These are phyloP conservation scores for Fusarium anguioides DNA, from an alignment of 2,329 filamentous ascomycete species.

Conservation along the genomic window DNA sequence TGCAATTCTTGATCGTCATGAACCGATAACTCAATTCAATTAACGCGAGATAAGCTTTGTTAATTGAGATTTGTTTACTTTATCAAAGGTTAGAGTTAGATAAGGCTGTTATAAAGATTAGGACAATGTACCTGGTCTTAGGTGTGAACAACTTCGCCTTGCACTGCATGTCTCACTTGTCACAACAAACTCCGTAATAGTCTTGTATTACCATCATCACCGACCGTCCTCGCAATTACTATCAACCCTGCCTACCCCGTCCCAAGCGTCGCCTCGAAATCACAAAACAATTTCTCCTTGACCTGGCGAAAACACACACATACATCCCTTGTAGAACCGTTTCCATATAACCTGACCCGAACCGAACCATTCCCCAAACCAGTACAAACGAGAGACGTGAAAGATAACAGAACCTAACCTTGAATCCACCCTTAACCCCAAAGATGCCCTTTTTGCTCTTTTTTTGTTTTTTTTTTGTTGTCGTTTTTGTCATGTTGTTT, in stretches of 20 bases:
- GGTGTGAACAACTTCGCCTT: not conserved
- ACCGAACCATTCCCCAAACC: constrained; percentile 34
- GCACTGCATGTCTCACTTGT: not conserved
- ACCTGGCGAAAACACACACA: constrained; percentile 31
- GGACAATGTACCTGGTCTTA: too few species aligned
- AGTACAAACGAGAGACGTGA: constrained; percentile 34
- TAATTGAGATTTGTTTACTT: not conserved
- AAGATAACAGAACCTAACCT: constrained; percentile 19
- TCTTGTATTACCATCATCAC: constrained; percentile 27
- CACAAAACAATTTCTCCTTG: constrained; percentile 41
- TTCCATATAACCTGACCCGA: constrained; percentile 30
- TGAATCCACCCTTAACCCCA: constrained; percentile 34
- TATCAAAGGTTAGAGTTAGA: too few species aligned
- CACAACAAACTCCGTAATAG: constrained; percentile 22
- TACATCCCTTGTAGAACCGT: constrained; percentile 38
- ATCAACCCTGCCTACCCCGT: not conserved
- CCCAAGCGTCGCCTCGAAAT: constrained; percentile 11
- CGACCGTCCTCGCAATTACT: constrained; percentile 20
- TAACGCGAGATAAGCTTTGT: constrained; percentile 8
- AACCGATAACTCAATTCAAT: not conserved
- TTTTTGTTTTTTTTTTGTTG: constrained; percentile 1
- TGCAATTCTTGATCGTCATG: constrained; percentile 14
- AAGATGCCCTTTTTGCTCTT: constrained; percentile 37
- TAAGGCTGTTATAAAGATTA: too few species aligned
- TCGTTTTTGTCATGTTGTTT: constrained; percentile 32